Percentiles rank a stretch among this genome's conserved stretches.
Evolutionary conservation across 1,284 basidiomycete species (phyloP).

Genomic region (Heliocybe sulcata): DNA sequence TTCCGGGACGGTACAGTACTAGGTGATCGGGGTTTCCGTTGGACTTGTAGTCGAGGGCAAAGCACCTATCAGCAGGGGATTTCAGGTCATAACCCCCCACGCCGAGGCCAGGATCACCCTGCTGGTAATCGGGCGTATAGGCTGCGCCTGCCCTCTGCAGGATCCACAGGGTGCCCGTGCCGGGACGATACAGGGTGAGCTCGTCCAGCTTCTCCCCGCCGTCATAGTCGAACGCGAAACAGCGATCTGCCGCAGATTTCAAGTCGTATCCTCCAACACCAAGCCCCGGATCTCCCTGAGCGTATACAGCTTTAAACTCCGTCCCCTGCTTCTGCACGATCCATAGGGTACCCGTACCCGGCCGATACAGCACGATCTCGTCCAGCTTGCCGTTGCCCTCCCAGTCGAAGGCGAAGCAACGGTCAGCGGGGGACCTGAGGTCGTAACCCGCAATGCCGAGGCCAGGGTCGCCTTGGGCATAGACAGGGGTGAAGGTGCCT

Average conservation of each 20-base stretch:
- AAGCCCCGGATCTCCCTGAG: background rate
- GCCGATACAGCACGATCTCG: background rate
- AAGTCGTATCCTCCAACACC: background rate
- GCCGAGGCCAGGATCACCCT: background rate
- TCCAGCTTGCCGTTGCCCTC: background rate
- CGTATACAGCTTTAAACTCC: background rate
- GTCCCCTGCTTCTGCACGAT: background rate
- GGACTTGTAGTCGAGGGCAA: no score
- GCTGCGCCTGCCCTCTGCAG: background rate
- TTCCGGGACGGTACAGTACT: no score
- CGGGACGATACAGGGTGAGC: background rate
- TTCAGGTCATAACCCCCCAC: no score
- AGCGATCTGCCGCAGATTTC: background rate
- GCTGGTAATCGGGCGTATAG: background rate
- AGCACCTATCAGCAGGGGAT: no score
- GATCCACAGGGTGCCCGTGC: background rate
- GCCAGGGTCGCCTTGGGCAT: background rate
- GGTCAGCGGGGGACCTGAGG: background rate
- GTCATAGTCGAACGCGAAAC: background rate
- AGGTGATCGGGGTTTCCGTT: no score
- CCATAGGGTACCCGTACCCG: background rate
- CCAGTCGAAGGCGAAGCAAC: background rate
- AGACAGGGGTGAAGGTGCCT: background rate
- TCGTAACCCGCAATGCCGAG: background rate
- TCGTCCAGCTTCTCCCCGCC: background rate